Conservation (phyloP, 768 basidiomycete genomes). For the Tricholoma matsutake region DNA sequence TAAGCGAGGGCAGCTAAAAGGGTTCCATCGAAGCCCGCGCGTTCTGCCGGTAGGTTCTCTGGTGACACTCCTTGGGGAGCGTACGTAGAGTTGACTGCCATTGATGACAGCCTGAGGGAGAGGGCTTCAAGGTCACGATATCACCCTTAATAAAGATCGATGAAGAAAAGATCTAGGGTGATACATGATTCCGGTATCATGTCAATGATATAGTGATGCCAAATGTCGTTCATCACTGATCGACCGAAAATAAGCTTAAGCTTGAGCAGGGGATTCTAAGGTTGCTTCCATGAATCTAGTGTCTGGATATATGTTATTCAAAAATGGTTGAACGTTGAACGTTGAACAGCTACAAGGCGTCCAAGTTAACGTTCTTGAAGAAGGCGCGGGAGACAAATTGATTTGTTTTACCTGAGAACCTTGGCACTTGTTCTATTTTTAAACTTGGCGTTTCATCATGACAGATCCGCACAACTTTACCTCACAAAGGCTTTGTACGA, state of each 20-base stretch:
- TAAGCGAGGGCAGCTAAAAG: conserved; percentile 32
- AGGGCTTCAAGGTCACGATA: conserved; percentile 6
- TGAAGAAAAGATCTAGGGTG: conserved; percentile 2
- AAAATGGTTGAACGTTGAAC: no score
- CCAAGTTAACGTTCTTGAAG: no score
- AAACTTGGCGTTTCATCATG: background rate
- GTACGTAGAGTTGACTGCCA: conserved; percentile 5
- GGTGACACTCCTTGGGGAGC: background rate
- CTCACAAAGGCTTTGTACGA: background rate
- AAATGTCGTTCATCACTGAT: background rate
- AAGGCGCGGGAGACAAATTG: no score
- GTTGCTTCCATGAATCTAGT: background rate
- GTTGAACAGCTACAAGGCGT: no score
- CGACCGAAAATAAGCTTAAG: background rate
- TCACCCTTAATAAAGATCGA: background rate
- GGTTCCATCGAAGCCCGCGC: conserved; percentile 33
- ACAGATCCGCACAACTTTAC: background rate
- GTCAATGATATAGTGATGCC: background rate
- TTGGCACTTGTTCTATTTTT: background rate
- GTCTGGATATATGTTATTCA: background rate
- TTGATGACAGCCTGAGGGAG: background rate
- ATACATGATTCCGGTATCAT: background rate
- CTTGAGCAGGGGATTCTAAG: background rate
- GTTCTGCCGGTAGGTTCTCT: conserved; percentile 14
- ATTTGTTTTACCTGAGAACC: no score